Conservation (phyloP, 345 rosid species). For the Syzygium oleosum region DNA sequence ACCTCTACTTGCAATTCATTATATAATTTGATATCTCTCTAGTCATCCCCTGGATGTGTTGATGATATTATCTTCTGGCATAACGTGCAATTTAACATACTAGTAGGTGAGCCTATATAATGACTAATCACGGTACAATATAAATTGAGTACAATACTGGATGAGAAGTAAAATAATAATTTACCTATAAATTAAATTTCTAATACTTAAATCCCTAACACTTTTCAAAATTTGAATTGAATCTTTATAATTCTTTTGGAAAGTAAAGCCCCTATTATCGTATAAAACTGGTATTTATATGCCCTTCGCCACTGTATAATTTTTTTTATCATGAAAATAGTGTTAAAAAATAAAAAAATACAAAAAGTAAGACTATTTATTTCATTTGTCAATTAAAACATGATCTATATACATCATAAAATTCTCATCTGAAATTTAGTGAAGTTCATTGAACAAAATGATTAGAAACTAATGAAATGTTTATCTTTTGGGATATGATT, state of each 20-base stretch:
- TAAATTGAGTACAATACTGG: background rate
- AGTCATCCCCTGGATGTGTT: too few relatives aligned
- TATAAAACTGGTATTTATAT: background rate
- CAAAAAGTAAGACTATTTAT: background rate
- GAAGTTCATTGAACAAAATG: background rate
- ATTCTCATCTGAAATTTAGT: background rate
- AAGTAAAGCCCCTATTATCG: background rate
- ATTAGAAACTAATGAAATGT: background rate
- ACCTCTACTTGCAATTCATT: too few relatives aligned
- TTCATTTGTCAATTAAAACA: background rate
- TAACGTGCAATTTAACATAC: background rate
- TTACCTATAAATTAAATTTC: background rate
- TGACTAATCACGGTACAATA: background rate
- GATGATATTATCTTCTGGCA: too few relatives aligned
- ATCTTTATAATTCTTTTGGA: background rate
- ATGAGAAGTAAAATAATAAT: background rate
- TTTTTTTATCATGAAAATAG: background rate
- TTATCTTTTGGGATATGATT: background rate
- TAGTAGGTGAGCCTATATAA: background rate
- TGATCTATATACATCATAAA: background rate
- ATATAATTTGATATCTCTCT: too few relatives aligned
- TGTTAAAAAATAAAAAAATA: background rate
- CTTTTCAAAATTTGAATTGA: background rate
- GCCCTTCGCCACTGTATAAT: background rate
- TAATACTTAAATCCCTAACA: background rate